Evolutionary conservation across 495 filamentous ascomycete species (phyloP).

Genomic region (Recurvomyces mirabilis): DNA sequence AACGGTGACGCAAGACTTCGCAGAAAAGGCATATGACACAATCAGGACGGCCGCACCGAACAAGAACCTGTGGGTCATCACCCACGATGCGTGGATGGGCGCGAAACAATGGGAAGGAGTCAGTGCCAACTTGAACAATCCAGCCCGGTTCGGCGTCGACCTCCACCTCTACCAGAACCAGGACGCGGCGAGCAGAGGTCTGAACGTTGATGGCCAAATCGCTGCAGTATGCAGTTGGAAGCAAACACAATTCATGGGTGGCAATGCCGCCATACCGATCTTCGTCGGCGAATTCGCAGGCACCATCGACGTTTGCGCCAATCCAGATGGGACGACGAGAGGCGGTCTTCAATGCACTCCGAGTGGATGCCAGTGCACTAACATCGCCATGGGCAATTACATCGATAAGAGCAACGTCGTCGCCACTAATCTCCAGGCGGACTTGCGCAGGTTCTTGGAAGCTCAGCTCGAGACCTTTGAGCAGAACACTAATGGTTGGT

Average conservation of each 20-base stretch:
- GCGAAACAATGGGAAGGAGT: constrained; percentile 21
- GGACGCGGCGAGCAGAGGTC: constrained; percentile 22
- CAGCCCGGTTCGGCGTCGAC: constrained; percentile 28
- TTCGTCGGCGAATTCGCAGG: constrained; percentile 35
- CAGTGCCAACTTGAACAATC: background rate
- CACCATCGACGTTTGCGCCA: constrained; percentile 17
- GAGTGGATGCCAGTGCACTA: background rate
- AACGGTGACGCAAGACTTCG: constrained; percentile 27
- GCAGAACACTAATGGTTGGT: background rate
- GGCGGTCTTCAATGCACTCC: background rate
- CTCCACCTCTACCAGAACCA: constrained; percentile 33
- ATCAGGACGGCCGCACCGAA: constrained; percentile 28
- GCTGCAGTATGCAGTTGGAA: constrained; percentile 28
- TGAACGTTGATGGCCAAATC: constrained; percentile 31
- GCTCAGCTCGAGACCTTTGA: constrained; percentile 2
- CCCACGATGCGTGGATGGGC: constrained; percentile 31
- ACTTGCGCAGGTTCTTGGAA: constrained; percentile 1
- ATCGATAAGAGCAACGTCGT: background rate
- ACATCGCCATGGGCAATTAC: background rate
- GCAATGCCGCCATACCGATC: constrained; percentile 22
- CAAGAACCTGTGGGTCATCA: constrained; percentile 29
- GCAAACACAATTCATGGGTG: constrained; percentile 19
- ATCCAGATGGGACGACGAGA: background rate
- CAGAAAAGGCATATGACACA: constrained; percentile 27
- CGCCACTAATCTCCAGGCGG: background rate